Conservation (phyloP, 2,329 filamentous ascomycete species). For the Rhinocladiella mackenziei region DNA sequence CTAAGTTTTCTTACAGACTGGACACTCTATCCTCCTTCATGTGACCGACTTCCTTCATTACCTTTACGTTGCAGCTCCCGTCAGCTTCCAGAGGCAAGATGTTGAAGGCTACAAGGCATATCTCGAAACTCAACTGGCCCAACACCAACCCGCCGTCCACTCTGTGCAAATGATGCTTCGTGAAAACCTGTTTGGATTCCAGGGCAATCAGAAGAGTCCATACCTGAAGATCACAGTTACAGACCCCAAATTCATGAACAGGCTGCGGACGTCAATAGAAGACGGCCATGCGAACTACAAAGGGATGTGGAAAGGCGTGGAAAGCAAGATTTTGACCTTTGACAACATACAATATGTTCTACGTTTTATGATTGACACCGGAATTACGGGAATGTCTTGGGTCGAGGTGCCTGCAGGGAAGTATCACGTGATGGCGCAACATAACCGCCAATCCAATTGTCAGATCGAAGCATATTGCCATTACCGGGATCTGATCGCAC, state of each 20-base stretch:
- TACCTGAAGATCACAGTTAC: conserved; percentile 92
- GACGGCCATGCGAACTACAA: conserved; percentile 79
- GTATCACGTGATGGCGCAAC: conserved; percentile 65
- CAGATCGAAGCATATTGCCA: conserved; percentile 89
- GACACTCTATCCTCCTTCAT: conserved; percentile 90
- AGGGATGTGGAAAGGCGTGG: conserved; percentile 71
- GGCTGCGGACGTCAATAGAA: conserved; percentile 72
- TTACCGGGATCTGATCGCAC: conserved; percentile 78
- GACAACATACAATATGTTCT: conserved; percentile 95
- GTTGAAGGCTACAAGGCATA: conserved; percentile 73
- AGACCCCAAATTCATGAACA: conserved; percentile 78
- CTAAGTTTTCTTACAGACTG: conserved; percentile 51
- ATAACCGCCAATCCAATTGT: conserved; percentile 79
- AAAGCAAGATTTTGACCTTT: conserved; percentile 77
- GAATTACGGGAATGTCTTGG: conserved; percentile 95
- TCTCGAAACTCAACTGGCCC: conserved; percentile 73
- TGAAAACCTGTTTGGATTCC: conserved; percentile 90
- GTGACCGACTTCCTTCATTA: conserved; percentile 96
- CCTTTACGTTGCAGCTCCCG: conserved; percentile 83
- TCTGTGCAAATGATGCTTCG: conserved; percentile 77
- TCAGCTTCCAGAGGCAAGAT: conserved; percentile 73
- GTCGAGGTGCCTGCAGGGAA: conserved; percentile 74
- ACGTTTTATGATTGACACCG: conserved; percentile 96
- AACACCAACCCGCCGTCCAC: conserved; percentile 69
- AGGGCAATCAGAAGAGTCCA: conserved; percentile 85